Percentiles rank a stretch among this genome's conserved stretches.
Evolutionary conservation across 2,329 filamentous ascomycete genomes (phyloP).

Genomic region (Colletotrichum navitas): DNA sequence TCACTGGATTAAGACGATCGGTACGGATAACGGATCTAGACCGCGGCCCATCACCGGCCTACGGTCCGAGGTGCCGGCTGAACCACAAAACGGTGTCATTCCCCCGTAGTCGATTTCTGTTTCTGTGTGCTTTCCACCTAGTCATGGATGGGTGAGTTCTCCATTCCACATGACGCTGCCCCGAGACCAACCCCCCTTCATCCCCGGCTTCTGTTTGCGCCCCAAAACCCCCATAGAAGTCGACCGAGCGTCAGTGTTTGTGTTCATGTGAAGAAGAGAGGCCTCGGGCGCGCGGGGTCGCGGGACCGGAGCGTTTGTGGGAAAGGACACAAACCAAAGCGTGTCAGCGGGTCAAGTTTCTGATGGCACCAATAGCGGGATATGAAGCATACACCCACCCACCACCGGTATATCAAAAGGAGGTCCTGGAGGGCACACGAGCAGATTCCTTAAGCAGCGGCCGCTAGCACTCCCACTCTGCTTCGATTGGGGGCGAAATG

Average conservation of each 20-base stretch:
- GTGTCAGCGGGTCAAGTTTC: conserved; percentile 1
- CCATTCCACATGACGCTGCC: neutral
- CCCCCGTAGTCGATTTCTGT: neutral
- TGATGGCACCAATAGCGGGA: conserved; percentile 9
- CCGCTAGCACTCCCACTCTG: neutral
- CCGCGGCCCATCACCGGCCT: neutral
- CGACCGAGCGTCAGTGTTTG: neutral
- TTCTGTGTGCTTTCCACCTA: neutral
- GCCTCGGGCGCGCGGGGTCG: neutral
- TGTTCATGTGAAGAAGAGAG: neutral
- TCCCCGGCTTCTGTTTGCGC: conserved; percentile 1
- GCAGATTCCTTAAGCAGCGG: conserved; percentile 16
- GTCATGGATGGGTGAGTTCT: neutral
- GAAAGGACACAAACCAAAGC: conserved; percentile 1
- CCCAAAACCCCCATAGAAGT: neutral
- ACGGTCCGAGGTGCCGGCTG: neutral
- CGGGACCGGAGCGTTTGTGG: conserved; percentile 10
- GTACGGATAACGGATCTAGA: neutral
- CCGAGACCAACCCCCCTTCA: neutral
- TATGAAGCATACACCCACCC: neutral
- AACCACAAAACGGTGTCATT: neutral
- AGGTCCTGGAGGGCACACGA: conserved; percentile 1
- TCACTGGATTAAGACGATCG: neutral
- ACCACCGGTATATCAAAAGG: neutral
- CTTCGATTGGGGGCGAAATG: neutral